Evolutionary conservation across 371 early-diverging fungal species (phyloP), one percentile per base, ranked within the genome.

Genomic region (Funneliformis caledonium): DNA sequence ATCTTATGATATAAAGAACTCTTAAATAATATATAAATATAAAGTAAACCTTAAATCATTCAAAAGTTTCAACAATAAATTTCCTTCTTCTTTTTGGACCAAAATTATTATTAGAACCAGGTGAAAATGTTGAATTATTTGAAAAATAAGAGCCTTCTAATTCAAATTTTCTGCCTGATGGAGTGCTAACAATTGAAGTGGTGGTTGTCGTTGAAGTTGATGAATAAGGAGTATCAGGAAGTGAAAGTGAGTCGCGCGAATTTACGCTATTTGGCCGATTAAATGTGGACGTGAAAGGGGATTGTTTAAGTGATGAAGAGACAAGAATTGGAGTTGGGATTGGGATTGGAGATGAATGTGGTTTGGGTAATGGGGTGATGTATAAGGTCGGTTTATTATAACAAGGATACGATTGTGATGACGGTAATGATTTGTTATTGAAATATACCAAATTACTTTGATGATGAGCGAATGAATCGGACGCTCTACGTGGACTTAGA

Each of bases 61-160:
- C 65, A 65, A 2, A 65, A 26, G 65, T 65, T 65, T 65, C 65
- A 10, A 65, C 14, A 65, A 65, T 65, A 65, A 65, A 65, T 33
- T 33, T 26, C 26, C 65, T 65, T 31, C 65, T 26, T 65, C 37
- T 65, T 19, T 52, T 52, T 52, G 56, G 19, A 52, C 14, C 14
- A 37, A 37, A 0, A 19, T 14, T 14, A 60, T 60, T 60, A 26
- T 26, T 33, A 65, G 65, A 65, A 65, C 4, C 65, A 26, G 31
- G 0, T 3, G 65, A 37, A 26, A 31, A 65, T 7, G 65, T 19
- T 65, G 65, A 65, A 33, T 65, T 37, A 65, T 37, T 33, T 22
- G 65, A 14, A 37, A 37, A 37, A 33, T 26, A 65, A 33, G 65
- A 65, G 7, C 42, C 19, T 26, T 42, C 67, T 33, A 65, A 26